These are phyloP conservation scores for Colletotrichum sp. DNA, from an alignment of 2,329 filamentous ascomycete species.

Conservation along the genomic window DNA sequence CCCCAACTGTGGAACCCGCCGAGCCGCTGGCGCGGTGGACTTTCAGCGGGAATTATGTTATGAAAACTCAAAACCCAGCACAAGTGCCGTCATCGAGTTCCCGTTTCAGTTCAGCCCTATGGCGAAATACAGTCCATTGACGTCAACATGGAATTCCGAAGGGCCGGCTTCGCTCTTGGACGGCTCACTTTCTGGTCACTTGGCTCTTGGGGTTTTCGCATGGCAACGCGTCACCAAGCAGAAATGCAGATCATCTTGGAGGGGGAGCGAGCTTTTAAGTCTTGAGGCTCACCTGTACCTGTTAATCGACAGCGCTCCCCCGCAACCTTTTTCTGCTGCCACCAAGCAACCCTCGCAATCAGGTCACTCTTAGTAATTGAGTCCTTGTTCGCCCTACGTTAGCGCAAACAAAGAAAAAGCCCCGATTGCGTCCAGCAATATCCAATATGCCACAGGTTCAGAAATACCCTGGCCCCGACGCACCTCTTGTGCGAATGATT, in stretches of 20 bases:
- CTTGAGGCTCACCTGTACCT: neutral
- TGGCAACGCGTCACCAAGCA: slow-evolving; percentile 1
- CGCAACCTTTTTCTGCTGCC: neutral
- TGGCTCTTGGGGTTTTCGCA: neutral
- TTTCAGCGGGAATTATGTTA: slow-evolving; percentile 17
- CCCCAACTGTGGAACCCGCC: slow-evolving; percentile 6
- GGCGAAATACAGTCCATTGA: neutral
- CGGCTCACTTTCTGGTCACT: neutral
- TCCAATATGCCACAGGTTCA: neutral
- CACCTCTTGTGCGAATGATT: slow-evolving; percentile 39
- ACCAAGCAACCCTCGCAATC: neutral
- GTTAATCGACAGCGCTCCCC: neutral
- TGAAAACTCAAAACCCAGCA: slow-evolving; percentile 10
- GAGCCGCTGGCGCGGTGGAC: neutral
- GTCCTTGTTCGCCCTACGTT: neutral
- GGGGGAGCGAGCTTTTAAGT: neutral
- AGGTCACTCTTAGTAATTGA: neutral
- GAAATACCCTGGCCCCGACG: slow-evolving; percentile 9
- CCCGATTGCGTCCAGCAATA: neutral
- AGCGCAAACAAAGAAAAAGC: neutral
- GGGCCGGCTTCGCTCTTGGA: neutral
- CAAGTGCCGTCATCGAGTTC: slow-evolving; percentile 6
- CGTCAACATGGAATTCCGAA: slow-evolving; percentile 3
- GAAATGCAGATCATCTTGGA: neutral
- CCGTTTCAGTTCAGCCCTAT: slow-evolving; percentile 8